Evolutionary conservation across 306 rosid genomes (phyloP).

Genomic region (Vigna trinervia): DNA sequence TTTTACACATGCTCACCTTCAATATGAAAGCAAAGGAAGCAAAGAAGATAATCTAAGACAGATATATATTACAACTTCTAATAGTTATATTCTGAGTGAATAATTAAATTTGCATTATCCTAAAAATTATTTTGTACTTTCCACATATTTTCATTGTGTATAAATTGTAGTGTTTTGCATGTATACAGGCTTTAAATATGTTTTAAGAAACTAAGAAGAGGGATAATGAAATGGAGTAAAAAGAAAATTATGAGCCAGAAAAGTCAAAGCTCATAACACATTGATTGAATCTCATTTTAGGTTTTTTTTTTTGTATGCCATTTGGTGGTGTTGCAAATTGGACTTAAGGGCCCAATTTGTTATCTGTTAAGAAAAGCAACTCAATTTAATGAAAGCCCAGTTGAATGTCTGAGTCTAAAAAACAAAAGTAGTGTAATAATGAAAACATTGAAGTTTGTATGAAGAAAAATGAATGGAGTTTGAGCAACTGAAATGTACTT

Average conservation of each 20-base stretch:
- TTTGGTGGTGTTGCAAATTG: not conserved
- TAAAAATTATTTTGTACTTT: too few relatives aligned
- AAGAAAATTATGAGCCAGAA: not conserved
- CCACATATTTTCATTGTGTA: not conserved
- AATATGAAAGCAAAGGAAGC: too few relatives aligned
- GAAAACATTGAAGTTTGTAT: not conserved
- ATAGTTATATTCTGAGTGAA: too few relatives aligned
- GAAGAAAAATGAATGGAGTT: too few relatives aligned
- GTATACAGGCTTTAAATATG: not conserved
- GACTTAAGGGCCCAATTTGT: constrained; percentile 9
- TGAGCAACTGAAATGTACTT: not conserved
- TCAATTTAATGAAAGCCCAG: not conserved
- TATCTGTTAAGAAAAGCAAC: not conserved
- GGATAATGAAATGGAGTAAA: not conserved
- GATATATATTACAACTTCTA: too few relatives aligned
- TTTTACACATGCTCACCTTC: too few relatives aligned
- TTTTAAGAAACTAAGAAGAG: not conserved
- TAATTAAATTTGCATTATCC: too few relatives aligned
- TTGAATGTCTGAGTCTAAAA: not conserved
- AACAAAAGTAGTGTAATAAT: not conserved
- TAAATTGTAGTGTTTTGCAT: not conserved
- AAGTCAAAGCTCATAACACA: not conserved
- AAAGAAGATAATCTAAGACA: too few relatives aligned
- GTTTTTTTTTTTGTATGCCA: not conserved
- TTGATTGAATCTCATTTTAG: not conserved